Base-by-base conservation (phyloP, 495 filamentous ascomycete species). In the Beverwykella pulmonaria region DNA sequence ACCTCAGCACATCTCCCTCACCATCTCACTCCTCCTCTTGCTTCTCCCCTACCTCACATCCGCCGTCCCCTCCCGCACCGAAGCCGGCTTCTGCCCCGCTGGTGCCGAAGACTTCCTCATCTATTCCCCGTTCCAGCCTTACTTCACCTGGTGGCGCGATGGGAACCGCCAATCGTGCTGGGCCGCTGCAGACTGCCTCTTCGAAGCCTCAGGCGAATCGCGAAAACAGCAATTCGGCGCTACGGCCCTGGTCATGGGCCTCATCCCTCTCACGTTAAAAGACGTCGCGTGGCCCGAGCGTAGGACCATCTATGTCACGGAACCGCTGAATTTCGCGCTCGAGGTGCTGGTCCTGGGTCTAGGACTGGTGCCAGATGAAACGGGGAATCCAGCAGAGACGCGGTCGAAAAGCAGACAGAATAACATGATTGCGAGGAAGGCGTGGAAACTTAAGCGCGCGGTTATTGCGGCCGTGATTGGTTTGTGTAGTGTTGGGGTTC, bases 211-310 rank as follows among this genome's bases (percentile, higher is more conserved):
- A 20, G 61, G 39, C 48, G 67, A 70, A 23, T 30, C 61, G 1
- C 69, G 61, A 6, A 68, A 68, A 27, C 69, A 68, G 23, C 69
- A 71, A 41, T 71, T 71, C 54, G 65, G 63, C 15, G 59, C 69
- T 2, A 68, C 65, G 2, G 64, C 65, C 1, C 69, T 71, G 5
- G 52, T 71, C 19, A 71, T 71, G 69, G 69, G 69, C 22, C 61
- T 71, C 1, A 53, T 71, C 8, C 69, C 69, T 0, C 53, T 71
- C 25, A 65, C 56, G 8, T 32, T 71, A 0, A 69, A 68, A 30
- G 69, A 71, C 55, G 60, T 71, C 49, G 69, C 69, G 6, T 68
- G 69, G 65, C 69, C 69, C 1, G 59, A 71, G 26, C 53, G 57
- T 1, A 15, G 69, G 0, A 7, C 65, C 9, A 26, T 68, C 6